These are phyloP conservation scores for Ceratocystiopsis brevicomis DNA, from an alignment of 2,329 filamentous ascomycete genomes.

Conservation along the genomic window DNA sequence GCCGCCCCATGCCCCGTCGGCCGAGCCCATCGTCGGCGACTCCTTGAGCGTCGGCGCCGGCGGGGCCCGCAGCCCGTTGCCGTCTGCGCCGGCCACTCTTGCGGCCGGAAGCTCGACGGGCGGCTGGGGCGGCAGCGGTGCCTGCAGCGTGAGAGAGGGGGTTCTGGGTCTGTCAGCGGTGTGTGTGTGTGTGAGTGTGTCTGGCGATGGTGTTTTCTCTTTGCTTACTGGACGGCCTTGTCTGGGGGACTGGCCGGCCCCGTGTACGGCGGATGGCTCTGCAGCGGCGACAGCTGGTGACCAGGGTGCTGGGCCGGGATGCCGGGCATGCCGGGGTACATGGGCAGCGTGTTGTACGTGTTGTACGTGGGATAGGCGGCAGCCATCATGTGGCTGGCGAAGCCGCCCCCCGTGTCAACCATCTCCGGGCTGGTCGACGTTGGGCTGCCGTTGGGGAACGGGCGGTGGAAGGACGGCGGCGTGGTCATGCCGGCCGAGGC, in stretches of 20 bases:
- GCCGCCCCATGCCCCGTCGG: neutral
- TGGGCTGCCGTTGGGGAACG: neutral
- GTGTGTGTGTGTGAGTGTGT: too few species aligned
- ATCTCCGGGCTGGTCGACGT: neutral
- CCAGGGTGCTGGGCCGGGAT: neutral
- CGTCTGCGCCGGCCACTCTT: slow-evolving; percentile 7
- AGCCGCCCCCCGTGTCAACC: neutral
- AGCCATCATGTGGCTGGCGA: neutral
- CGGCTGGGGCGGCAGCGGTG: slow-evolving; percentile 4
- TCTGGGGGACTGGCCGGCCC: too few species aligned
- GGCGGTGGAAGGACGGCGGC: neutral
- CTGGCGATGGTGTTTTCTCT: too few species aligned
- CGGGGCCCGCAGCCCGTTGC: neutral
- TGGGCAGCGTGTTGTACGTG: slow-evolving; percentile 1
- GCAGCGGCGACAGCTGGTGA: slow-evolving; percentile 1
- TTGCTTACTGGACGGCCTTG: too few species aligned
- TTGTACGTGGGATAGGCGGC: neutral
- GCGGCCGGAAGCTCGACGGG: slow-evolving; percentile 17
- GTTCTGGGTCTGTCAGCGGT: too few species aligned
- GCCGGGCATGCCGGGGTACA: slow-evolving; percentile 1
- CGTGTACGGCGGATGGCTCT: slow-evolving; percentile 1
- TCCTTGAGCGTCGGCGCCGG: neutral
- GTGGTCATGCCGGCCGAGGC: neutral
- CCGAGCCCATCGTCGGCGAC: slow-evolving; percentile 1
- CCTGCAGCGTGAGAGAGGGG: neutral